These are phyloP conservation scores for Quercus lobata DNA, from an alignment of 331 rosid species.

Conservation along the genomic window DNA sequence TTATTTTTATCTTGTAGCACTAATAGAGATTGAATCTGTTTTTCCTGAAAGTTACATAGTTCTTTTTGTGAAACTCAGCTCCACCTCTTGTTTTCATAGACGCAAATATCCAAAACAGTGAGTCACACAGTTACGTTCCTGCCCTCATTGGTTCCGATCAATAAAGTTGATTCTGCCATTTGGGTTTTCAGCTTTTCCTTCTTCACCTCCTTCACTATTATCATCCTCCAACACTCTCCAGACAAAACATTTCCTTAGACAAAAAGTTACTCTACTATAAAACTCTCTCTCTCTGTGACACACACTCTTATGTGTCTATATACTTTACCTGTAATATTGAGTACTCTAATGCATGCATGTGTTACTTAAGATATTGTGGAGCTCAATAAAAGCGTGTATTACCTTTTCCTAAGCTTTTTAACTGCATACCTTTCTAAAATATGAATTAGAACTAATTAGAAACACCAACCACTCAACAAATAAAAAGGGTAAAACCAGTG, in stretches of 20 bases:
- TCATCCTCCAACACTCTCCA: constrained; percentile 31
- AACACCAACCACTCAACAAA: neutral
- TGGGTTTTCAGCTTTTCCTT: constrained; percentile 22
- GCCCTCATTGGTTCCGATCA: constrained; percentile 38
- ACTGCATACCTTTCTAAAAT: neutral
- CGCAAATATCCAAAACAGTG: constrained; percentile 35
- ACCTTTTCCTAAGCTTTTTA: neutral
- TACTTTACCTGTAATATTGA: neutral
- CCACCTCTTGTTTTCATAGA: constrained; percentile 26
- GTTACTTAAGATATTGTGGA: neutral
- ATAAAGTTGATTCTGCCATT: constrained; percentile 22
- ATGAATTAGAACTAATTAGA: no score
- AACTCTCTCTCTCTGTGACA: constrained; percentile 15
- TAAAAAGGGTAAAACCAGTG: constrained; percentile 18
- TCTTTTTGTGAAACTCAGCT: constrained; percentile 4
- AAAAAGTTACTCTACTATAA: constrained; percentile 19
- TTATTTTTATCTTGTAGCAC: no score
- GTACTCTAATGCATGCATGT: neutral
- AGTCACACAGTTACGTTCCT: constrained; percentile 18
- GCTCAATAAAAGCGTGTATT: neutral
- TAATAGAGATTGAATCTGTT: neutral
- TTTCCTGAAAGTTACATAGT: neutral
- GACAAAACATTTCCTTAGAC: constrained; percentile 29
- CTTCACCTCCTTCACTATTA: constrained; percentile 6
- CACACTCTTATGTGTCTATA: neutral